These are phyloP conservation scores for Amanita inopinata DNA, from an alignment of 768 basidiomycete species.

Conservation along the genomic window DNA sequence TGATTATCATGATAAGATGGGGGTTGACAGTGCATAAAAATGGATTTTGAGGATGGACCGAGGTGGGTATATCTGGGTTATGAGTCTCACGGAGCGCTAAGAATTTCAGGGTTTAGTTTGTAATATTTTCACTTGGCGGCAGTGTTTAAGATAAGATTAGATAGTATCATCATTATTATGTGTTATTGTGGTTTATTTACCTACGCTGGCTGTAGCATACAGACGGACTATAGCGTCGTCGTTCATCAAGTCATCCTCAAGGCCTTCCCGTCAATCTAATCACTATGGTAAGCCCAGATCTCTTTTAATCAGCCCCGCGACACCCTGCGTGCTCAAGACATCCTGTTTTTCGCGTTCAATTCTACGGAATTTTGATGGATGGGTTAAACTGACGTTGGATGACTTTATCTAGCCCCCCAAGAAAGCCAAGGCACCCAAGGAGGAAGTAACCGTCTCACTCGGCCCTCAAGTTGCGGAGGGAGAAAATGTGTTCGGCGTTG, in stretches of 20 bases:
- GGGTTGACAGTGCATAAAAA: too few relatives aligned
- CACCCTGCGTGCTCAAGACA: not conserved
- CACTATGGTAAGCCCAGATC: conserved; percentile 29
- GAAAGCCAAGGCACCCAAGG: conserved; percentile 68
- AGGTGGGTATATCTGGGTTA: not conserved
- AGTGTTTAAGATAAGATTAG: not conserved
- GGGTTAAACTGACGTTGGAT: conserved; percentile 38
- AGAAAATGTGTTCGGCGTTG: conserved; percentile 95
- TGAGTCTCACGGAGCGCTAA: not conserved
- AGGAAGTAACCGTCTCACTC: conserved; percentile 81
- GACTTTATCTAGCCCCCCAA: conserved; percentile 61
- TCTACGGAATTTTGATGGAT: conserved; percentile 35
- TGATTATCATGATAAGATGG: too few relatives aligned
- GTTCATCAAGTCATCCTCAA: conserved; percentile 26
- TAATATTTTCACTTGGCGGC: not conserved
- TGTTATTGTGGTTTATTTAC: conserved; percentile 1
- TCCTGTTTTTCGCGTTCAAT: not conserved
- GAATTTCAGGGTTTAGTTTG: not conserved
- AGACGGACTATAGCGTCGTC: conserved; percentile 13
- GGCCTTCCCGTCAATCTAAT: conserved; percentile 18
- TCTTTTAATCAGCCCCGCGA: not conserved
- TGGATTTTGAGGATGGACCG: too few relatives aligned
- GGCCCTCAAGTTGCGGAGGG: conserved; percentile 95
- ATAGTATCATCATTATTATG: not conserved
- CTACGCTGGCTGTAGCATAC: too few relatives aligned